Conservation (phyloP, 164 flowering plant species). For the Warburgia ugandensis region DNA sequence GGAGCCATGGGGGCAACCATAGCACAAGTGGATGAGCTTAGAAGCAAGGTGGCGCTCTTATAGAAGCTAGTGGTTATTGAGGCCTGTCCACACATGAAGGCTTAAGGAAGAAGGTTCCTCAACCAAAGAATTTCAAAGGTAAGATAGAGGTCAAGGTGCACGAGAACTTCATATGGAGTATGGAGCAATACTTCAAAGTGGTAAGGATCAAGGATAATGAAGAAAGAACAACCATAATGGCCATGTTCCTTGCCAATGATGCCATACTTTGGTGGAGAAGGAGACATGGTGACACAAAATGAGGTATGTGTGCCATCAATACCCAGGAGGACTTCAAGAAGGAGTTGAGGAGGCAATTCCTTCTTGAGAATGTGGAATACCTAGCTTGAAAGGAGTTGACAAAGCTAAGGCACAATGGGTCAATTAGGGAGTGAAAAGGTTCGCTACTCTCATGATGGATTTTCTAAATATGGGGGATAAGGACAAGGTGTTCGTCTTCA, state of each 20-base stretch:
- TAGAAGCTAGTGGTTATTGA: no score
- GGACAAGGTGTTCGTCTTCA: no score
- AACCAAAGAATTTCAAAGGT: neutral
- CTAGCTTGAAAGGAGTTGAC: no score
- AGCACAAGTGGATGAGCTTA: no score
- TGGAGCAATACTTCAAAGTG: neutral
- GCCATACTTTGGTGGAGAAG: neutral
- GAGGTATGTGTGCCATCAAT: neutral
- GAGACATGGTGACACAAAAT: neutral
- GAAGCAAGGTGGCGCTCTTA: no score
- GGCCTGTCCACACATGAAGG: neutral
- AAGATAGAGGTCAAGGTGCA: neutral
- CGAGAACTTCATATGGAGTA: neutral
- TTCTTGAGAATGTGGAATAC: no score
- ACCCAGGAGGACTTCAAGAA: neutral
- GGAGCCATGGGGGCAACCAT: no score
- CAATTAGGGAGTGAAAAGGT: no score
- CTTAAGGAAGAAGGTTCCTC: neutral
- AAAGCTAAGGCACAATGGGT: no score
- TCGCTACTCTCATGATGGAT: no score
- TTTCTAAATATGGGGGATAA: no score
- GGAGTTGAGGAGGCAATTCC: constrained; percentile 2
- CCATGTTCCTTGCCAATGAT: neutral
- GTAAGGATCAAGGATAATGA: neutral
- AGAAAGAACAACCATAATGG: neutral